A percentile compares a stretch with the other conserved stretches of the same genome.
Evolutionary conservation across 2,329 filamentous ascomycete species (phyloP).

Genomic region (Fusarium nisikadoi): DNA sequence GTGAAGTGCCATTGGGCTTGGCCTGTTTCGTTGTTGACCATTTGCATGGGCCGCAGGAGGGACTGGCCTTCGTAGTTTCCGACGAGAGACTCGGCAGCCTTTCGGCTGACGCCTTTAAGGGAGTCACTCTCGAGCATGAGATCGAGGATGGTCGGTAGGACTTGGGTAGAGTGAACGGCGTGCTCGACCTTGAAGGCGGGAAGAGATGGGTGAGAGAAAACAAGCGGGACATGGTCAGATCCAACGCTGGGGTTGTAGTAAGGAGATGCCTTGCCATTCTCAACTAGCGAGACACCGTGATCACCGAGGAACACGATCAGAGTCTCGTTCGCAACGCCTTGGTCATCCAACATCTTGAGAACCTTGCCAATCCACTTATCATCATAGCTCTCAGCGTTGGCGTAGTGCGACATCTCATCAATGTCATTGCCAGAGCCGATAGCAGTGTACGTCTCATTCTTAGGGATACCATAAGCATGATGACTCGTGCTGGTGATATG

Average conservation of each 20-base stretch:
- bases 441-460: constrained; percentile 39
- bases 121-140: constrained; percentile 47
- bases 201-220: constrained; percentile 47
- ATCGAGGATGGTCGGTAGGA: constrained; percentile 49
- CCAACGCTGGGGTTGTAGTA: constrained; percentile 49
- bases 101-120: constrained; percentile 29
- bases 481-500: constrained; percentile 51
- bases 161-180: constrained; percentile 45
- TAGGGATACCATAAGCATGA: constrained; percentile 47
- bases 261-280: constrained; percentile 45
- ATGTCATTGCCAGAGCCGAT: constrained; percentile 35
- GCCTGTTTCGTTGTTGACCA: constrained; percentile 30
- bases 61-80: constrained; percentile 49
- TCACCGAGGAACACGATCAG: constrained; percentile 48
- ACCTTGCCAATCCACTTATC: constrained; percentile 48
- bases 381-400: constrained; percentile 47
- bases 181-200: constrained; percentile 44
- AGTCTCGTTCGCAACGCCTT: constrained; percentile 49
- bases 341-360: constrained; percentile 45
- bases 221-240: constrained; percentile 46
- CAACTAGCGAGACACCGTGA: constrained; percentile 48
- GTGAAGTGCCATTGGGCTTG: constrained; percentile 49
- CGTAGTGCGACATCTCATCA: constrained; percentile 46
- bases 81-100: constrained; percentile 39
- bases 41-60: constrained; percentile 39